phyloP scores from a whole-genome alignment of 2,329 filamentous ascomycete species.

The Diaporthe batatas region DNA sequence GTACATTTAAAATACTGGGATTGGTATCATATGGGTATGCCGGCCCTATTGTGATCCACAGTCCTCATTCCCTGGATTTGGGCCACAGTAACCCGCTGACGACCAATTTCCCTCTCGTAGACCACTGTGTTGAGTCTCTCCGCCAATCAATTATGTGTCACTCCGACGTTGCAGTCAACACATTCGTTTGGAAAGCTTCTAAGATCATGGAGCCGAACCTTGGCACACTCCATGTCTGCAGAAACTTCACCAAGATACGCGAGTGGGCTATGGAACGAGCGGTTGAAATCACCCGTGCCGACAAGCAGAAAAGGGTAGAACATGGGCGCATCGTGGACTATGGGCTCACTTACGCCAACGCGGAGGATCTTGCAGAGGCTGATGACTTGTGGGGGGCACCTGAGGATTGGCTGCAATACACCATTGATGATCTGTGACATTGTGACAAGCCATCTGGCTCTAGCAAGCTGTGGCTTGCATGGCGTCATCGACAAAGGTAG shows the following conservation, averaged over 20 bases:
- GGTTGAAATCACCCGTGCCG: not conserved
- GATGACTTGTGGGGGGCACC: not conserved
- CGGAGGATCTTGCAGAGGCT: not conserved
- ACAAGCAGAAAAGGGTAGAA: not conserved
- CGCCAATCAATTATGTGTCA: not conserved
- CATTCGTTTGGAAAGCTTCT: not conserved
- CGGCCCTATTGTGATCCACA: too few species aligned
- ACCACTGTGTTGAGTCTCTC: not conserved
- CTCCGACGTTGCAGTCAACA: not conserved
- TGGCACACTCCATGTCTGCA: not conserved
- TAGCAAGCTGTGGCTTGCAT: too few species aligned
- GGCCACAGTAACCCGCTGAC: not conserved
- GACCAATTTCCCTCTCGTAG: not conserved
- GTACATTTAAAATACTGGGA: not conserved
- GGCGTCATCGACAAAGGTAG: too few species aligned
- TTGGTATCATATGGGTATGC: not conserved
- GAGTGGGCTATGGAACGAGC: not conserved
- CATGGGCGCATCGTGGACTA: not conserved
- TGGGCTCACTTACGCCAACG: not conserved
- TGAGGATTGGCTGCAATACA: not conserved
- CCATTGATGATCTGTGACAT: not conserved
- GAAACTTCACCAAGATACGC: not conserved
- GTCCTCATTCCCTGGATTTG: too few species aligned
- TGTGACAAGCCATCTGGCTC: not conserved
- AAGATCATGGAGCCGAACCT: not conserved